These are phyloP conservation scores for Aspergillus asperescens DNA, from an alignment of 495 filamentous ascomycete genomes.

Conservation along the genomic window DNA sequence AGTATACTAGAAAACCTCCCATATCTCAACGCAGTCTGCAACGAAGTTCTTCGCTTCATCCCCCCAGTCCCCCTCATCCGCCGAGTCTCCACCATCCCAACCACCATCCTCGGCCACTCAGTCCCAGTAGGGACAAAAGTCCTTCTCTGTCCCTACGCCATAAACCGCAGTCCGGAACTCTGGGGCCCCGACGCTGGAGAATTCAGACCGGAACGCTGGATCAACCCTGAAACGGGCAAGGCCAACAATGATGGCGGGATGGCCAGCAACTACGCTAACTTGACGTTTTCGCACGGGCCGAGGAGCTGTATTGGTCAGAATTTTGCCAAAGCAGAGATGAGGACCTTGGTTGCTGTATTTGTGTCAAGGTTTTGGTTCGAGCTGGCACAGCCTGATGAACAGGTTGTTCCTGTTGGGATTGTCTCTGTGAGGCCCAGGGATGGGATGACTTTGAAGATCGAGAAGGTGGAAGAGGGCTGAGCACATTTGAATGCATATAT, in stretches of 20 bases:
- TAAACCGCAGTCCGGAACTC: slow-evolving; percentile 28
- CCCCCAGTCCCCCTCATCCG: slow-evolving; percentile 67
- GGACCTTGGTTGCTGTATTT: not conserved
- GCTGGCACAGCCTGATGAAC: too few relatives aligned
- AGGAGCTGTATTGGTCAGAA: slow-evolving; percentile 9
- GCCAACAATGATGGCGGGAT: slow-evolving; percentile 2
- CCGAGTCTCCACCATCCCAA: slow-evolving; percentile 55
- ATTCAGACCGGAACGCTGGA: slow-evolving; percentile 42
- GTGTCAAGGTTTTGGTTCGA: not conserved
- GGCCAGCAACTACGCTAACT: slow-evolving; percentile 1
- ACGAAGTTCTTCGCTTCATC: slow-evolving; percentile 69
- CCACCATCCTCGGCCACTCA: slow-evolving; percentile 23
- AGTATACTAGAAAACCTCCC: slow-evolving; percentile 45
- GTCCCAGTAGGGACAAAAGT: slow-evolving; percentile 28
- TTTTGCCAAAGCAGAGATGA: not conserved
- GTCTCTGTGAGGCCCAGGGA: too few relatives aligned
- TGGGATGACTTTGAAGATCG: too few relatives aligned
- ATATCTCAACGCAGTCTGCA: slow-evolving; percentile 62
- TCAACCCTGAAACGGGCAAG: slow-evolving; percentile 11
- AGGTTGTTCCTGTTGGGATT: too few relatives aligned
- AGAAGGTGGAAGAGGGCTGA: too few relatives aligned
- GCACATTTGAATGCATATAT: too few relatives aligned
- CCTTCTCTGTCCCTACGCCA: slow-evolving; percentile 27
- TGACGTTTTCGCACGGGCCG: slow-evolving; percentile 9
- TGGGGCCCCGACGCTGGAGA: slow-evolving; percentile 38